These are phyloP conservation scores for Trypanosoma vivax DNA, from an alignment of 208 protist species.

Conservation along the genomic window DNA sequence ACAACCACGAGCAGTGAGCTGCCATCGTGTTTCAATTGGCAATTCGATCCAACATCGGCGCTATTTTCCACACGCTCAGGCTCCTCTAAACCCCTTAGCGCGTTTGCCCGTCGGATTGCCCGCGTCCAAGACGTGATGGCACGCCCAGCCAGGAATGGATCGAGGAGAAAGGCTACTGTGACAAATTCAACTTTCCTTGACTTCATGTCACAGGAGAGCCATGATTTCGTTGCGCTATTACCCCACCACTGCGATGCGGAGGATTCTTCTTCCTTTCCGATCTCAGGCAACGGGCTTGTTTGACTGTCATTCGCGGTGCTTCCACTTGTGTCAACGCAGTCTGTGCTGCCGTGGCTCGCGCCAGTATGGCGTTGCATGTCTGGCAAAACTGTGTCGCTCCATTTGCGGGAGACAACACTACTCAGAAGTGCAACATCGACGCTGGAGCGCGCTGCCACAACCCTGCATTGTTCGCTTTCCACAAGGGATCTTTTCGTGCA, in stretches of 20 bases:
- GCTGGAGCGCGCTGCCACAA: constrained; percentile 4
- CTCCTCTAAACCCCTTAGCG: neutral
- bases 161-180: constrained; percentile 35
- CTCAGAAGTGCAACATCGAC: constrained; percentile 49
- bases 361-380: neutral
- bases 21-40: too few species aligned
- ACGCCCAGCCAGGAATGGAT: constrained; percentile 53
- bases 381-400: constrained; percentile 39
- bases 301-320: too few species aligned
- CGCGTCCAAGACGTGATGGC: constrained; percentile 35
- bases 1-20: too few species aligned
- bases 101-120: constrained; percentile 19
- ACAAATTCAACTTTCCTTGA: too few species aligned
- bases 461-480: neutral
- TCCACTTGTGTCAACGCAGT: too few species aligned
- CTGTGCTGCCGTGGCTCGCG: neutral
- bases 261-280: too few species aligned
- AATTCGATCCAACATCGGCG: too few species aligned
- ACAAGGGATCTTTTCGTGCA: neutral
- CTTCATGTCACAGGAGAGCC: too few species aligned
- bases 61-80: neutral
- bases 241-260: too few species aligned
- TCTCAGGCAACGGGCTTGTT: too few species aligned
- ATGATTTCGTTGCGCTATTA: too few species aligned
- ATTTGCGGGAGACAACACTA: constrained; percentile 49